Percentiles rank a stretch among this genome's conserved stretches.
phyloP scores from a whole-genome alignment of 768 basidiomycete genomes.

The Austroboletus eburneus region DNA sequence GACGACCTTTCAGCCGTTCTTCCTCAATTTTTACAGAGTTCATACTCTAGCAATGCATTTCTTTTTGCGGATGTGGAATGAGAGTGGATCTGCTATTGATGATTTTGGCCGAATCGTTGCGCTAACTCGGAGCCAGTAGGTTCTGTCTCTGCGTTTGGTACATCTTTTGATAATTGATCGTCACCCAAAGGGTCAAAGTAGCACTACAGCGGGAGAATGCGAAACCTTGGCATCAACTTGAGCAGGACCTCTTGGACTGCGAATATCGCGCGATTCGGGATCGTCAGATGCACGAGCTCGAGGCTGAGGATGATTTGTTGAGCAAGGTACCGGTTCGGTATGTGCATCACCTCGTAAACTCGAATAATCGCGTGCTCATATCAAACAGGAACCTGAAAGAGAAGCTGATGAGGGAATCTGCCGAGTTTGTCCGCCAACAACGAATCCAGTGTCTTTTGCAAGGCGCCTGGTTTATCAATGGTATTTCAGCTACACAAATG shows the following conservation, averaged over 20 bases:
- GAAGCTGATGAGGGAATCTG: constrained; percentile 86
- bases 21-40: constrained; percentile 78
- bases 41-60: constrained; percentile 80
- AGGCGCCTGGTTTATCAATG: constrained; percentile 92
- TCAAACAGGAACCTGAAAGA: constrained; percentile 70
- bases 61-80: constrained; percentile 91
- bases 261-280: constrained; percentile 86
- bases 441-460: constrained; percentile 83
- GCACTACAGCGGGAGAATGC: constrained; percentile 71
- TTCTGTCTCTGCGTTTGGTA: constrained; percentile 14
- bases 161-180: constrained; percentile 7
- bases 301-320: constrained; percentile 81
- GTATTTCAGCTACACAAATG: constrained; percentile 47
- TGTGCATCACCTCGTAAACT: constrained; percentile 19
- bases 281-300: constrained; percentile 86
- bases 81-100: constrained; percentile 69
- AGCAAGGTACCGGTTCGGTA: constrained; percentile 85
- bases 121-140: constrained; percentile 81
- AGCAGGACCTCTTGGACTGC: constrained; percentile 72
- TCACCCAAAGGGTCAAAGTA: constrained; percentile 57
- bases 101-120: constrained; percentile 80
- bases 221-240: constrained; percentile 80
- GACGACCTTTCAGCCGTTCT: constrained; percentile 81
- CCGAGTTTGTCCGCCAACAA: constrained; percentile 85
- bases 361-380: constrained; percentile 5